Conservation (phyloP, 805 yeast species). For the Candida morakotiae region DNA sequence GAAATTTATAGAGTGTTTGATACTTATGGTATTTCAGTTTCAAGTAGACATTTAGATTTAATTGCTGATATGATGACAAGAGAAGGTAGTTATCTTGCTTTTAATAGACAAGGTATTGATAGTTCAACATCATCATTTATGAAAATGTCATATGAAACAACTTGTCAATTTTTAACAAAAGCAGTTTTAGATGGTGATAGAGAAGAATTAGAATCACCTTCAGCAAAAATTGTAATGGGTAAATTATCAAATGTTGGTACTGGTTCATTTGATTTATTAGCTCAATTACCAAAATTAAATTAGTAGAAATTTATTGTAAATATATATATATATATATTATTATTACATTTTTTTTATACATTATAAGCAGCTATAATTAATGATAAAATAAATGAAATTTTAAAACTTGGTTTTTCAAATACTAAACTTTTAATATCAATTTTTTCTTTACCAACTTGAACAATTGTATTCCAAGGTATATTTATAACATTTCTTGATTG, state of each 20-base stretch:
- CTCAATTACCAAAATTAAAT: conserved; percentile 36
- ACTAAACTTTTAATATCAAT: conserved; percentile 49
- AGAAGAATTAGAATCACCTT: conserved; percentile 86
- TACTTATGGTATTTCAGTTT: conserved; percentile 91
- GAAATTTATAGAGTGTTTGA: conserved; percentile 95
- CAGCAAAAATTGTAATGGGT: conserved; percentile 91
- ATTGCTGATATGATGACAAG: conserved; percentile 99
- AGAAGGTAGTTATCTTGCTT: conserved; percentile 94
- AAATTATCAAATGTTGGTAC: conserved; percentile 90
- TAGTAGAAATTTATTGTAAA: background rate
- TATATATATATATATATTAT: background rate
- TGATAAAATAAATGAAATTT: conserved; percentile 48
- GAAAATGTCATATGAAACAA: conserved; percentile 99
- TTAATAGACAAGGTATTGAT: conserved; percentile 98
- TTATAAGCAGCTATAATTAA: conserved; percentile 61
- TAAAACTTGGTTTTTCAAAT: conserved; percentile 60
- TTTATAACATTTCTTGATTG: conserved; percentile 50
- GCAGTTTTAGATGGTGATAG: conserved; percentile 90
- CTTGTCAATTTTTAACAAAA: conserved; percentile 94
- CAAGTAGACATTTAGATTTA: conserved; percentile 90
- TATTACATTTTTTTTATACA: conserved; percentile 14
- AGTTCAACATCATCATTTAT: conserved; percentile 91
- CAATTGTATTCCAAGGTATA: conserved; percentile 40
- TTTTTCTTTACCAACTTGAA: conserved; percentile 26
- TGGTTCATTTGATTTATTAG: conserved; percentile 83